phyloP scores from a whole-genome alignment of 2,329 filamentous ascomycete genomes.

The Hirsutella minnesotensis region DNA sequence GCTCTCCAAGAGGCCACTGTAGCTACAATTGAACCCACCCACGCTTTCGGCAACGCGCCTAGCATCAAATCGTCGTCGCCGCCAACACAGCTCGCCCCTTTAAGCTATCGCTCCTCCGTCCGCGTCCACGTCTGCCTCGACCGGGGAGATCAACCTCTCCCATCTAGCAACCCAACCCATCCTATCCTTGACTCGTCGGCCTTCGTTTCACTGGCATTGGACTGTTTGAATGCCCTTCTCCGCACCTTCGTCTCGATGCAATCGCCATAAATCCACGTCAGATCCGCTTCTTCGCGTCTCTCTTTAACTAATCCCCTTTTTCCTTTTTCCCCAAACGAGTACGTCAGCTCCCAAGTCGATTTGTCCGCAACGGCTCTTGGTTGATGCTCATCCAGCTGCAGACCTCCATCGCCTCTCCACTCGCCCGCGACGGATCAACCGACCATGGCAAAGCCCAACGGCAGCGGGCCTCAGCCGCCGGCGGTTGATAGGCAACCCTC shows the following conservation, averaged over 20 bases:
- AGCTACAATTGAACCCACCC: neutral
- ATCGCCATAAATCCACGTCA: conserved; percentile 2
- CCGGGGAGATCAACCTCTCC: no score
- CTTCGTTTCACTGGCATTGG: no score
- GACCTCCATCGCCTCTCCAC: neutral
- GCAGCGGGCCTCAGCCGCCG: conserved; percentile 20
- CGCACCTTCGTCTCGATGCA: conserved; percentile 4
- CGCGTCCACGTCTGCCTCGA: no score
- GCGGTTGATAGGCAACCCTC: conserved; percentile 8
- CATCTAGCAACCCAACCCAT: no score
- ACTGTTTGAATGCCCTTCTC: no score
- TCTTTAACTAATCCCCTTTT: conserved; percentile 8
- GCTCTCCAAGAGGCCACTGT: conserved; percentile 1
- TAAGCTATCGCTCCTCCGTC: neutral
- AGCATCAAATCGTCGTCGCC: neutral
- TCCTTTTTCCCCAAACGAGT: no score
- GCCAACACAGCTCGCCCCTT: neutral
- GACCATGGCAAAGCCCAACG: conserved; percentile 22
- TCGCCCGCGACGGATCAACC: neutral
- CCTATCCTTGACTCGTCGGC: no score
- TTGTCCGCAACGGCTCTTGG: neutral
- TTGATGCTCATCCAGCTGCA: neutral
- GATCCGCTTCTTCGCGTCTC: conserved; percentile 8
- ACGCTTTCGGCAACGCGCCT: conserved; percentile 1
- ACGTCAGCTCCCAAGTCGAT: no score